Evolutionary conservation across 2,329 filamentous ascomycete species (phyloP).

Genomic region (Fusarium sambucinum): DNA sequence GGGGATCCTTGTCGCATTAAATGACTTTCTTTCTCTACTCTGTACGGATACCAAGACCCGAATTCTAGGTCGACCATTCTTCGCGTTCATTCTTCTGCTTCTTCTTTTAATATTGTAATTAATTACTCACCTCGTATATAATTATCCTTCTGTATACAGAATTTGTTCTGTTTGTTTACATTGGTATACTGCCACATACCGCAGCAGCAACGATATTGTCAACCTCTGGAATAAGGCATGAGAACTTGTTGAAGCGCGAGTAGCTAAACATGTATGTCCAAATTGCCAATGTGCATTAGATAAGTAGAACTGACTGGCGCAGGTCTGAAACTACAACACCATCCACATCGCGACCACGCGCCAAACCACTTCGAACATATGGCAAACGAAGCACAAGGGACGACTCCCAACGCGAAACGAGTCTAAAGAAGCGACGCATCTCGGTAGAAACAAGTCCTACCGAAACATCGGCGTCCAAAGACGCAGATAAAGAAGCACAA

Average conservation of each 20-base stretch:
- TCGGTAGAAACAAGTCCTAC: not conserved
- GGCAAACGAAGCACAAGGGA: conserved; percentile 52
- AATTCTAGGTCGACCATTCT: not conserved
- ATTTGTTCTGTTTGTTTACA: rapidly evolving
- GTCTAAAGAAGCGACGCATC: conserved; percentile 45
- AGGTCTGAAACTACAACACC: conserved; percentile 51
- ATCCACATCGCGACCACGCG: conserved; percentile 46
- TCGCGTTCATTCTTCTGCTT: not conserved
- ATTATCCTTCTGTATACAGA: not conserved
- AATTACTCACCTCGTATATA: not conserved
- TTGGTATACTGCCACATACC: not conserved
- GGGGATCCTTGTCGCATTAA: conserved; percentile 13
- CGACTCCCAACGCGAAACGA: conserved; percentile 39
- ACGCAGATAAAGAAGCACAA: not conserved
- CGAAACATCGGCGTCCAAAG: not conserved
- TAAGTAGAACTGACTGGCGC: conserved; percentile 7
- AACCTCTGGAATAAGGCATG: conserved; percentile 18
- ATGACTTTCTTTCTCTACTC: conserved; percentile 4
- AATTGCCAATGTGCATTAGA: not conserved
- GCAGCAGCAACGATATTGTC: not conserved
- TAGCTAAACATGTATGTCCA: not conserved
- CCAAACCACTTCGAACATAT: conserved; percentile 57
- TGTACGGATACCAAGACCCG: no score
- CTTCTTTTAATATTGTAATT: not conserved
- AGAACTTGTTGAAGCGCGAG: not conserved